Evolutionary conservation across 2,329 filamentous ascomycete genomes (phyloP).

Genomic region (Microdochium bolleyi): DNA sequence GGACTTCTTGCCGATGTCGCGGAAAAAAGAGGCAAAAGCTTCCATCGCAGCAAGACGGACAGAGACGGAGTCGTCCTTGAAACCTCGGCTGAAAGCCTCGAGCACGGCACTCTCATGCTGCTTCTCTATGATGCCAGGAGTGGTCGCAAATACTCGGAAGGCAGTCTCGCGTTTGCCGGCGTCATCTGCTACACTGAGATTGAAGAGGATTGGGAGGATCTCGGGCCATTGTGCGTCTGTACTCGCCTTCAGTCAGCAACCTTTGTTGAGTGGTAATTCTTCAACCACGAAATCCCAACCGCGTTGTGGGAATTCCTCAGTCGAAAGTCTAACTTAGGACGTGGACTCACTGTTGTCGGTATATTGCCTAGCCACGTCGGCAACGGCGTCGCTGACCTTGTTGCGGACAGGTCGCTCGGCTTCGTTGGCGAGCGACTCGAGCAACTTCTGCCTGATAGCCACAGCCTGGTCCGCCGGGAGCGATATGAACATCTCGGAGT

Average conservation of each 20-base stretch:
- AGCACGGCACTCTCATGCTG: conserved; percentile 90
- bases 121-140: conserved; percentile 90
- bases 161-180: conserved; percentile 82
- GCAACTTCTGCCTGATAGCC: conserved; percentile 75
- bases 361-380: conserved; percentile 91
- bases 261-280: neutral
- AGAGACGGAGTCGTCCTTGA: conserved; percentile 77
- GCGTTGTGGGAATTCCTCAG: neutral
- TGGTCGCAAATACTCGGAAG: conserved; percentile 92
- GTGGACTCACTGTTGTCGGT: conserved; percentile 78
- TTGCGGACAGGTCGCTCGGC: conserved; percentile 69
- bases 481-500: conserved; percentile 78
- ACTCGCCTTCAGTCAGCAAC: conserved; percentile 1
- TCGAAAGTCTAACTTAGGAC: no score
- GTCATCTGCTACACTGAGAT: conserved; percentile 80
- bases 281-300: neutral
- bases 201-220: conserved; percentile 76
- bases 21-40: conserved; percentile 93
- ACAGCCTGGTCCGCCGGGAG: conserved; percentile 65
- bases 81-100: conserved; percentile 81
- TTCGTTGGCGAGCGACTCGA: conserved; percentile 70
- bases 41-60: conserved; percentile 93
- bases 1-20: conserved; percentile 78
- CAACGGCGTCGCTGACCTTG: conserved; percentile 96
- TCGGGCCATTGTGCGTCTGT: conserved; percentile 83